A percentile compares a stretch with the other conserved stretches of the same genome.
Evolutionary conservation across 2,329 filamentous ascomycete species (phyloP).

Genomic region (Alternaria sp.): DNA sequence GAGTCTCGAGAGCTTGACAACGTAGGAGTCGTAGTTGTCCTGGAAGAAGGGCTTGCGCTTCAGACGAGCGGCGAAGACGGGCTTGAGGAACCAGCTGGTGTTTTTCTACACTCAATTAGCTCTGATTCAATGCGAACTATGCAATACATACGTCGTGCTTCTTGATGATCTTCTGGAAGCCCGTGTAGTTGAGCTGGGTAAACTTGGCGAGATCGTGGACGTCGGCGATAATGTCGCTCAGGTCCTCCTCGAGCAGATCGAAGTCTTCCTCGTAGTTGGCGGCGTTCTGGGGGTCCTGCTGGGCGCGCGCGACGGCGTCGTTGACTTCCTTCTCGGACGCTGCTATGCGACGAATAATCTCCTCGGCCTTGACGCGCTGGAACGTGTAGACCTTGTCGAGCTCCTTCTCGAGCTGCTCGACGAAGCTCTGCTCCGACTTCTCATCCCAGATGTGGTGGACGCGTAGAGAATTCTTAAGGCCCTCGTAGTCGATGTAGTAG

Average conservation of each 20-base stretch:
- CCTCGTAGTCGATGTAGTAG: slow-evolving; percentile 98
- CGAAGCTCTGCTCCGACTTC: slow-evolving; percentile 89
- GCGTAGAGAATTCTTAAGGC: slow-evolving; percentile 86
- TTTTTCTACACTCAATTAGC: slow-evolving; percentile 70
- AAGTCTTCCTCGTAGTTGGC: slow-evolving; percentile 87
- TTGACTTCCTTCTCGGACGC: slow-evolving; percentile 87
- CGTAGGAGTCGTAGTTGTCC: slow-evolving; percentile 96
- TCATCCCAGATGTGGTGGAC: slow-evolving; percentile 81
- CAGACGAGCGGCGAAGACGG: slow-evolving; percentile 92
- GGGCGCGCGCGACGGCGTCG: slow-evolving; percentile 74
- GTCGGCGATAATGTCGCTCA: slow-evolving; percentile 98
- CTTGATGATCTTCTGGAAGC: slow-evolving; percentile 99
- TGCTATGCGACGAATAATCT: slow-evolving; percentile 90
- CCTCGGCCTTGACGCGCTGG: slow-evolving; percentile 95
- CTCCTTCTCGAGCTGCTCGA: slow-evolving; percentile 84
- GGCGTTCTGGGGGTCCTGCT: slow-evolving; percentile 28
- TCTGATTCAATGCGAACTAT: slow-evolving; percentile 5
- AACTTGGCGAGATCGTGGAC: slow-evolving; percentile 98
- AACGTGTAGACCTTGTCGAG: slow-evolving; percentile 98
- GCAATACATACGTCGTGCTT: slow-evolving; percentile 82
- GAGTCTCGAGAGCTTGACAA: slow-evolving; percentile 91
- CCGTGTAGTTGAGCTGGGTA: slow-evolving; percentile 97
- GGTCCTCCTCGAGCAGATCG: slow-evolving; percentile 87
- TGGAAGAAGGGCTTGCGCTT: slow-evolving; percentile 99
- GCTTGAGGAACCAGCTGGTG: slow-evolving; percentile 90